Conservation (phyloP, 495 filamentous ascomycete genomes). For the Aeminium ludgeri region DNA sequence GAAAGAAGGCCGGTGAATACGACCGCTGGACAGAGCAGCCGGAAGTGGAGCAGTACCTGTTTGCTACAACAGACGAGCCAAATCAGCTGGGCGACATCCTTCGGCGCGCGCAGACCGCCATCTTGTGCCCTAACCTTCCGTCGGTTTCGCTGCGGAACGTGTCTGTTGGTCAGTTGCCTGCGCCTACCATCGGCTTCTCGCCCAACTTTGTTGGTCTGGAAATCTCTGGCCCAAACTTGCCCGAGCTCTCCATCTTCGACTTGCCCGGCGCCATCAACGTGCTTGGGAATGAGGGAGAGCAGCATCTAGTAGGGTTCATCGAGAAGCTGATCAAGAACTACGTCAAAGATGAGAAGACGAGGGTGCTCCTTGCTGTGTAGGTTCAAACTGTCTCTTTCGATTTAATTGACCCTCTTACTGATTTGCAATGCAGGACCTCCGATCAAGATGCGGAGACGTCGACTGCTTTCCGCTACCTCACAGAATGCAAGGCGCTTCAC, state of each 20-base stretch:
- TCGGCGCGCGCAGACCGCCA: slow-evolving; percentile 53
- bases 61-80: too few species aligned
- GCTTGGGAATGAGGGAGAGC: slow-evolving; percentile 38
- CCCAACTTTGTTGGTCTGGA: slow-evolving; percentile 63
- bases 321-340: slow-evolving; percentile 52
- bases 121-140: slow-evolving; percentile 40
- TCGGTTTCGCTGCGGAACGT: too few species aligned
- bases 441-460: slow-evolving; percentile 56
- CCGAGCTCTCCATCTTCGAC: slow-evolving; percentile 63
- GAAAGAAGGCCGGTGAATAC: slow-evolving; percentile 10
- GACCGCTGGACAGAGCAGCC: slow-evolving; percentile 2
- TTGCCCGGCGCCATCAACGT: slow-evolving; percentile 63
- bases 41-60: too few species aligned
- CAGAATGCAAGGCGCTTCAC: slow-evolving; percentile 35
- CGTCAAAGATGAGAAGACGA: slow-evolving; percentile 42
- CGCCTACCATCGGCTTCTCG: slow-evolving; percentile 38
- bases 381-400: too few species aligned
- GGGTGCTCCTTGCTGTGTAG: slow-evolving; percentile 57
- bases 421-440: too few species aligned
- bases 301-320: slow-evolving; percentile 45
- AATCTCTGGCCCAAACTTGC: slow-evolving; percentile 50
- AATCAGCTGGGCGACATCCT: slow-evolving; percentile 43
- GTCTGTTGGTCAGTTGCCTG: too few species aligned
- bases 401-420: too few species aligned
- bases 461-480: slow-evolving; percentile 46